phyloP scores from a whole-genome alignment of 306 rosid genomes.

The Acacia confusa region DNA sequence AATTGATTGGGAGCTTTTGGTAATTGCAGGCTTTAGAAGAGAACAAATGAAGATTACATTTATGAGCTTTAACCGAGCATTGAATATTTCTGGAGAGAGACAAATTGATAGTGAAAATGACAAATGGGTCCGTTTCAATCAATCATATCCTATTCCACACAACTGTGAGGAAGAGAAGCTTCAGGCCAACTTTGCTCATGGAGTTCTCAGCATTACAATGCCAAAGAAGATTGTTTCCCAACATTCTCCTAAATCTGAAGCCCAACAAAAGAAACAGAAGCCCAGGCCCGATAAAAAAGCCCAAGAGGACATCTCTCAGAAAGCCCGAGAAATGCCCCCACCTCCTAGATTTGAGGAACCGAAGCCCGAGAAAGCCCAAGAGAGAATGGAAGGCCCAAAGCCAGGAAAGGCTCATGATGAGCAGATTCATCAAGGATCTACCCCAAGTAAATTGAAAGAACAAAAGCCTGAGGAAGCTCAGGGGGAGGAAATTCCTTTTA shows the following conservation, averaged over 20 bases:
- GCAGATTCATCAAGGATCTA: not conserved
- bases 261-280: not conserved
- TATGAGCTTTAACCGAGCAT: not conserved
- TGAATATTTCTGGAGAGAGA: conserved; percentile 52
- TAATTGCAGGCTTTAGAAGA: conserved; percentile 45
- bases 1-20: not conserved
- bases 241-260: not conserved
- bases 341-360: not conserved
- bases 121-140: conserved; percentile 46
- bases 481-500: not conserved
- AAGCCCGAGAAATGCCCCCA: not conserved
- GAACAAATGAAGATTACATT: conserved; percentile 38
- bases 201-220: conserved; percentile 35
- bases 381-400: not conserved
- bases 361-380: not conserved
- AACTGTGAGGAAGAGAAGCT: conserved; percentile 37
- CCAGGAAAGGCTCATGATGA: not conserved
- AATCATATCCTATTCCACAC: conserved; percentile 42
- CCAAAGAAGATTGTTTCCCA: not conserved
- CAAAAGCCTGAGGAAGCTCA: not conserved
- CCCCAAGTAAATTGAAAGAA: not conserved
- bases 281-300: not conserved
- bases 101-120: conserved; percentile 22
- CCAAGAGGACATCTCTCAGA: not conserved
- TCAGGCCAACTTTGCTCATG: conserved; percentile 36